These are phyloP conservation scores for Phyllosticta capitalensis DNA, from an alignment of 2,329 filamentous ascomycete genomes.

Conservation along the genomic window DNA sequence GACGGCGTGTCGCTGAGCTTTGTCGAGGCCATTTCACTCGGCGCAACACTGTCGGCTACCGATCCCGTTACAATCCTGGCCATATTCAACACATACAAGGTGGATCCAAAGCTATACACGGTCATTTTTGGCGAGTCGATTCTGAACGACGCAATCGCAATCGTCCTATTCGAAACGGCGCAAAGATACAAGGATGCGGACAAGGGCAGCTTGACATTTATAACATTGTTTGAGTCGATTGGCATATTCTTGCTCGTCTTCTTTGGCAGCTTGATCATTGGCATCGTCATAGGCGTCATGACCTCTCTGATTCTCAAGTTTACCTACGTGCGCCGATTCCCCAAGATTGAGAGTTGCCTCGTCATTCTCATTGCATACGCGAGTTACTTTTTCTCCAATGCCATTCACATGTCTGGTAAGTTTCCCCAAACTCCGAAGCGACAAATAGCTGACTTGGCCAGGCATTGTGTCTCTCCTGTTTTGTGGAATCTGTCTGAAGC, in stretches of 20 bases:
- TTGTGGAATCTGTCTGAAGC: constrained; percentile 95
- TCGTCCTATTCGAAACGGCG: constrained; percentile 96
- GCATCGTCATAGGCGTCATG: constrained; percentile 73
- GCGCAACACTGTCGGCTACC: constrained; percentile 90
- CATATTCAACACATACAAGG: constrained; percentile 99
- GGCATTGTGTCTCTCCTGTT: constrained; percentile 95
- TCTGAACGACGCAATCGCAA: constrained; percentile 94
- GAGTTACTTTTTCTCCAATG: constrained; percentile 96
- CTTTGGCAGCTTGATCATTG: constrained; percentile 86
- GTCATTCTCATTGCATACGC: constrained; percentile 91
- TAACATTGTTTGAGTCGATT: constrained; percentile 82
- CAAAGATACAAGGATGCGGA: constrained; percentile 76
- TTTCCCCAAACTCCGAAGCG: constrained; percentile 8
- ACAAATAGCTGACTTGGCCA: constrained; percentile 30
- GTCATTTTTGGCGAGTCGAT: constrained; percentile 99
- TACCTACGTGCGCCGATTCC: constrained; percentile 82
- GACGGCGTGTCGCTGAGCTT: constrained; percentile 81
- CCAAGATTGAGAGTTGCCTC: constrained; percentile 93
- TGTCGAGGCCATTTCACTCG: constrained; percentile 92
- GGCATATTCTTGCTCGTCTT: constrained; percentile 94
- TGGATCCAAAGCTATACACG: constrained; percentile 96
- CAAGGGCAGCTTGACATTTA: constrained; percentile 55
- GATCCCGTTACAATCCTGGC: constrained; percentile 96
- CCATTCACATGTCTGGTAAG: constrained; percentile 88
- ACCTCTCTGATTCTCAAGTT: constrained; percentile 89